Base-by-base conservation (phyloP, 805 yeast genomes). In the Huiozyma sinensis region DNA sequence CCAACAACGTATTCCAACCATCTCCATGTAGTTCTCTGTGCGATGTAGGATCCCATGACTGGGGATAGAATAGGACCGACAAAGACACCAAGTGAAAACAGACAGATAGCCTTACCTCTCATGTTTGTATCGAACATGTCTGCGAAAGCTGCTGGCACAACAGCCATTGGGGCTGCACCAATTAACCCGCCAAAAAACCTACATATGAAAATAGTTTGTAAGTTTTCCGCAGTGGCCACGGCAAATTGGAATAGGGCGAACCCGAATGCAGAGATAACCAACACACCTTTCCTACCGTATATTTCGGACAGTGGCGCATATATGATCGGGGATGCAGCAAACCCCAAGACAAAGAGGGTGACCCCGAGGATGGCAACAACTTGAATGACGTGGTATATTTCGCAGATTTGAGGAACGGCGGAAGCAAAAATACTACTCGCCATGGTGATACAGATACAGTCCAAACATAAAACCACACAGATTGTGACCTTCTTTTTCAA, bases 231-330 rank as follows among this genome's bases (percentile, higher is more conserved):
- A n/a, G 83, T 71, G 0, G 92, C 95, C 32, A 74, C 76, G 3
- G 83, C 95, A 57, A 82, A 83, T 39, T 72, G 70, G 63, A 86
- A 84, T 39, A 74, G 54, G 17, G 73, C 66, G 56, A 75, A 74
- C 1, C 81, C 75, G 36, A 84, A 66, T 4, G 72, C 61, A 5
- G 88, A 75, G 3, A 77, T 49, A 2, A 82, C 50, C 44, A 83
- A 54, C 11, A 84, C 79, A 12, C 72, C 62, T 59, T 75, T 75
- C 62, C 95, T 75, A 44, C 94, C 92, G 51, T 71, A 80, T 33
- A 81, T 55, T 60, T 83, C 95, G n/a, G 90, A 81, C 33, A 83
- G 60, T 5, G 95, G 95, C 28, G 92, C 96, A 87, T 92, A 89
- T 33, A 86, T 56, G 41, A 89, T 69, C 4, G 97, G 97, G 13